Evolutionary conservation across 345 rosid species (phyloP), one percentile per base, ranked within the genome.

Genomic region (Leavenworthia alabamica): DNA sequence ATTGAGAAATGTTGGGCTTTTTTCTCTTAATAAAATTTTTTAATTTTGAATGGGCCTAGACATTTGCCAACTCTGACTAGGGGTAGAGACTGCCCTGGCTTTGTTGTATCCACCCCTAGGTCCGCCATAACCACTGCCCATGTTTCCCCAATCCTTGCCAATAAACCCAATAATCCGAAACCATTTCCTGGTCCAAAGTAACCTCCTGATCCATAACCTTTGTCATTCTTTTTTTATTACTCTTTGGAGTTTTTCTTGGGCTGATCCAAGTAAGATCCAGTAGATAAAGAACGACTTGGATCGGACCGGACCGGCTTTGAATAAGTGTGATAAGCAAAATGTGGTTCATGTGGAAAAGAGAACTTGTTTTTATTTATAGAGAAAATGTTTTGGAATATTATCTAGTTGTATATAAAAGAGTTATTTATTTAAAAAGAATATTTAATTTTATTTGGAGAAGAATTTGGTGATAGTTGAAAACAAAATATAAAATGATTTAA

Each of bases 91-190:
- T n/a, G n/a, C n/a, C n/a, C n/a, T n/a, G n/a, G n/a, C 82, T 66
- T 50, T 74, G 13, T 77, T 77, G 70, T 73, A 58, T 8, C 90
- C 93, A 7, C 89, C 96, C 2, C 26, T 71, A 2, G 85, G 85
- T 32, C 79, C 81, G 0, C 82, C 83, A 2, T 81, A 78, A 53
- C 90, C 95, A 2, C 82, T 85, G 0, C 87, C 83, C 0, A 68
- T 33, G 36, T 67, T 69, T 19, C 77, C 87, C 33, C 79, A 64
- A 19, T 79, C 89, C 4, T 85, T 86, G 28, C 81, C 67, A 3
- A 37, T 77, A 74, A 75, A 19, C 83, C 89, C 7, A 75, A 19
- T 69, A 15, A 2, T 4, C 20, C 32, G 29, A 54, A 45, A 24
- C 83, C 86, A 7, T 82, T 71, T 12, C 77, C 89, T 13, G 70